Percentiles rank a stretch among this genome's conserved stretches.
Conservation (phyloP, 2,329 filamentous ascomycete species). For the Pyricularia sp. region DNA sequence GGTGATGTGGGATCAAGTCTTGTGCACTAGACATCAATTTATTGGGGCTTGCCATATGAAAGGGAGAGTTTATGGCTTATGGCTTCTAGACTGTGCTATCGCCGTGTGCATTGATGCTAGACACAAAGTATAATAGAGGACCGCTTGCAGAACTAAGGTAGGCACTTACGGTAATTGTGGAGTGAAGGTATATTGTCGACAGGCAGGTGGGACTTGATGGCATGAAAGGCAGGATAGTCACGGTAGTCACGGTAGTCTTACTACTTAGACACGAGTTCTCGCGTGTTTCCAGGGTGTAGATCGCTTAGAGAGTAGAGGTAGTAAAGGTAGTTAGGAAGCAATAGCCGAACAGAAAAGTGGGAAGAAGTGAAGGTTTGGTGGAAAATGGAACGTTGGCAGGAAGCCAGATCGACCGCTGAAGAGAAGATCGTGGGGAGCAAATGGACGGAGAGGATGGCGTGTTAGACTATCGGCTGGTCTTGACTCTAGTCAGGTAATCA, state of each 20-base stretch:
- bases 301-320: neutral
- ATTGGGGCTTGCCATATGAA: neutral
- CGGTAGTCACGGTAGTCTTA: neutral
- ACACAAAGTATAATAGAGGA: neutral
- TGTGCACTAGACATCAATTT: neutral
- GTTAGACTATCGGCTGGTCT: neutral
- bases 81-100: neutral
- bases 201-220: neutral
- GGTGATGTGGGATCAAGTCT: neutral
- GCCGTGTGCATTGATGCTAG: neutral
- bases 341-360: neutral
- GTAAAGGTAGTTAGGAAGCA: neutral
- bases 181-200: neutral
- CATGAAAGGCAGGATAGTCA: slow-evolving; percentile 3
- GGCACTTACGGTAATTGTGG: neutral
- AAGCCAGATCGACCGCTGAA: neutral
- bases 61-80: neutral
- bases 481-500: neutral
- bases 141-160: neutral
- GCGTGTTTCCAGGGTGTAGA: neutral
- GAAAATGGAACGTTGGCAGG: neutral
- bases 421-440: neutral
- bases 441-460: neutral
- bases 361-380: neutral
- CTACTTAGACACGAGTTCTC: neutral